Base-by-base conservation (phyloP, 306 rosid species). In the Gleditsia sinensis region DNA sequence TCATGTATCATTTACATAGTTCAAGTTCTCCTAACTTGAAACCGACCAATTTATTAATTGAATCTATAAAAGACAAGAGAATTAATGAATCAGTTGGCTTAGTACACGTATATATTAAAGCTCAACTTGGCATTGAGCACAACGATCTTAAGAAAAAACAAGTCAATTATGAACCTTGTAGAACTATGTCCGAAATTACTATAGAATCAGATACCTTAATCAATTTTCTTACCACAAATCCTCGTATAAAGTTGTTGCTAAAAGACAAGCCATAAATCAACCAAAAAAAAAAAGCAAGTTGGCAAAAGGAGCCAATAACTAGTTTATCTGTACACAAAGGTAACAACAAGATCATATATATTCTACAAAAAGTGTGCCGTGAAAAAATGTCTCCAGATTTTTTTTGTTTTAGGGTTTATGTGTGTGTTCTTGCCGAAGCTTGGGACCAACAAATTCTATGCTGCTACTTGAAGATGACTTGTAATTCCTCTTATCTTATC, bases 161-260 rank as follows among this genome's bases (percentile, higher is more conserved):
- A 45, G 72, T 59, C 73, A 68, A 60, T 61, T 43, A 82, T 42
- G 33, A 73, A 59, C 59, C 50, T 9, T 17, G 48, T 59, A 57
- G 40, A 57, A 39, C 49, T 34, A 48, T 65, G 49, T 59, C 68
- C 54, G 71, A 67, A 71, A 45, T 37, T 56, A 33, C 56, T 28
- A 66, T 21, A 71, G 87, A 83, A 83, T 83, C 87, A 51, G 81
- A 80, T 83, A 83, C 87, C 82, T 62, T 12, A 40, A 78, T 87
- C 89, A 69, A 82, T 87, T 83, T 33, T 80, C 58, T 63, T 69
- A 49, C 51, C 67, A 75, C 51, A 80, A 54, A 74, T 76, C 72
- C 69, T 76, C 79, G 46, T 30, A 50, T 70, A 53, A 82, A 75
- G 85, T 36, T 32, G 54, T 17, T 13, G 21, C 70, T 67, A 73